A percentile compares a stretch with the other conserved stretches of the same genome.
Conservation (phyloP, 257 asterid species). For the Euphrasia confusa region DNA sequence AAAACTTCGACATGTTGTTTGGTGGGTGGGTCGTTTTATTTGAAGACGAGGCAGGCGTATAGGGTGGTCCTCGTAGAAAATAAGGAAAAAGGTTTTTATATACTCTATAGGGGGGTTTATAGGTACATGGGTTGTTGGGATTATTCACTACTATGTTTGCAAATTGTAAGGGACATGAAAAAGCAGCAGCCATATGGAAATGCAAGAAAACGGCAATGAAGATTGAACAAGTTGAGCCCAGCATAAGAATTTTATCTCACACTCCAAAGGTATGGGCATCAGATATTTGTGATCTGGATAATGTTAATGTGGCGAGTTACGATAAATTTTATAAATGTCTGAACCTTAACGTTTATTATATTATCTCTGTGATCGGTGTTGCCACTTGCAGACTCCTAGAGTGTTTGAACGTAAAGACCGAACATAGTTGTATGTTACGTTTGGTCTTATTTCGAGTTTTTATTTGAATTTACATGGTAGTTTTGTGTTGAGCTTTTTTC, state of each 20-base stretch:
- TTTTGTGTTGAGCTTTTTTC: slow-evolving; percentile 5
- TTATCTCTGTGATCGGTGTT: no score
- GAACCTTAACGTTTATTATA: no score
- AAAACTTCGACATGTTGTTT: background rate
- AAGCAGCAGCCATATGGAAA: slow-evolving; percentile 31
- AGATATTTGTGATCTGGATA: background rate
- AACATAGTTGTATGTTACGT: no score
- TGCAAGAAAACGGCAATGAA: slow-evolving; percentile 21
- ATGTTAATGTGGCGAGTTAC: background rate
- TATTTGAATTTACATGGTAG: no score
- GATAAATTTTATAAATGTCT: no score
- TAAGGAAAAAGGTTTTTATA: background rate
- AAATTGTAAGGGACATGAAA: slow-evolving; percentile 29
- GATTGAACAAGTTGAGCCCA: slow-evolving; percentile 12
- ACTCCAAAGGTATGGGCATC: slow-evolving; percentile 29
- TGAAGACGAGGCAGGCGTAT: background rate
- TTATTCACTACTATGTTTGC: slow-evolving; percentile 31
- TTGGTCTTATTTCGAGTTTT: no score
- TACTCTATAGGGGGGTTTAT: background rate
- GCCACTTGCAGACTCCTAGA: no score
- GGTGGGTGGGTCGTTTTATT: slow-evolving; percentile 9
- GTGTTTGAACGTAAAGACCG: no score
- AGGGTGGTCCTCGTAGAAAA: slow-evolving; percentile 29
- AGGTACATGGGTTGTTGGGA: slow-evolving; percentile 44
- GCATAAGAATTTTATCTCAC: slow-evolving; percentile 19